A percentile compares a stretch with the other conserved stretches of the same genome.
These are phyloP conservation scores for Vaccinium vitisidaea DNA, from an alignment of 148 eudicot species.

Conservation along the genomic window DNA sequence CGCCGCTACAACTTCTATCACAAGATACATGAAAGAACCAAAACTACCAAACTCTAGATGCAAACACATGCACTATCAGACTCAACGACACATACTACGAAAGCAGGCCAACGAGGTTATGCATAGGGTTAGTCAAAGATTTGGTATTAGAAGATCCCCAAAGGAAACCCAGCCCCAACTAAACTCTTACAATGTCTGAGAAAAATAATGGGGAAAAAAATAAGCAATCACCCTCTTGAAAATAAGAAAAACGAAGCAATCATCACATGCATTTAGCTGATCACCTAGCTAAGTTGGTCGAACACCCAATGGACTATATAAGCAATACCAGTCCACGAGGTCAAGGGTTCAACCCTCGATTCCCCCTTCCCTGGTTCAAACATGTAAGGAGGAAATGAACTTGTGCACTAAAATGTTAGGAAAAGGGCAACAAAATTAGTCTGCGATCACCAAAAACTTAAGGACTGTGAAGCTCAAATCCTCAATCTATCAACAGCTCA, in stretches of 20 bases:
- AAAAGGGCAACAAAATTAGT: not conserved
- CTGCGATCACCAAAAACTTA: not conserved
- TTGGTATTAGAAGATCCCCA: no score
- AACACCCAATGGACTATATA: not conserved
- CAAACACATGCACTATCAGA: no score
- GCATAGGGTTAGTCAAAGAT: no score
- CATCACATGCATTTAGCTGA: not conserved
- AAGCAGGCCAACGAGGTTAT: no score
- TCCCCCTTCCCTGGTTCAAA: not conserved
- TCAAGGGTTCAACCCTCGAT: not conserved
- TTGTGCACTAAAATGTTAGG: not conserved
- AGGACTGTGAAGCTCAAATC: not conserved
- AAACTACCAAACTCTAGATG: no score
- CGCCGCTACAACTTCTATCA: not conserved
- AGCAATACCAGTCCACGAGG: not conserved
- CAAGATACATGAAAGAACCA: no score
- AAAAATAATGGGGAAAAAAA: no score
- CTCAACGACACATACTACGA: no score
- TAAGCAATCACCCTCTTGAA: no score
- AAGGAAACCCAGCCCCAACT: no score
- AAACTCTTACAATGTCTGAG: no score
- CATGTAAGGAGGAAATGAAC: not conserved
- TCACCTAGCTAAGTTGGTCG: not conserved
- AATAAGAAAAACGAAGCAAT: no score
- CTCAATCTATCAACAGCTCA: not conserved